These are phyloP conservation scores for Neonectria sp. DNA, from an alignment of 2,329 filamentous ascomycete species.

Conservation along the genomic window DNA sequence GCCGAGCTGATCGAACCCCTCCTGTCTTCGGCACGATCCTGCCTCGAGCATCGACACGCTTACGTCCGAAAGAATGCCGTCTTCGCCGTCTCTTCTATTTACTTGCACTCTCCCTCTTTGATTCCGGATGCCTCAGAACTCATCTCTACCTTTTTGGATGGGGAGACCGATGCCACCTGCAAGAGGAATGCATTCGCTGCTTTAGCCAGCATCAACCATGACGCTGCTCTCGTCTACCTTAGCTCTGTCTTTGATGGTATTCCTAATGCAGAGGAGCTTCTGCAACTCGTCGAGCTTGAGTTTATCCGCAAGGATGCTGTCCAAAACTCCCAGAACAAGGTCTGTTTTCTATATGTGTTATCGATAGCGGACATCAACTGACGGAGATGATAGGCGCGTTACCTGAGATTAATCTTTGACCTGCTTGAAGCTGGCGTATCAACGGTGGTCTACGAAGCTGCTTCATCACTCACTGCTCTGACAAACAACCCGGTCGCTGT, in stretches of 20 bases:
- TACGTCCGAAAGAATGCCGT: conserved; percentile 99
- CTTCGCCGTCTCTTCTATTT: conserved; percentile 94
- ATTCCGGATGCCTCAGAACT: conserved; percentile 97
- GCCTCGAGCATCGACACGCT: conserved; percentile 95
- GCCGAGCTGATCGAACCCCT: conserved; percentile 96
- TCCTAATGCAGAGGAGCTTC: conserved; percentile 91
- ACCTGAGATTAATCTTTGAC: conserved; percentile 95
- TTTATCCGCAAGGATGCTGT: conserved; percentile 99
- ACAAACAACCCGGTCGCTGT: conserved; percentile 98
- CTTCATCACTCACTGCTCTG: conserved; percentile 92
- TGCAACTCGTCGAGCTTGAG: conserved; percentile 94
- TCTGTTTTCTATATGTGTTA: conserved; percentile 54
- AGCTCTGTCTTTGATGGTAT: conserved; percentile 93
- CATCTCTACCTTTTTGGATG: conserved; percentile 88
- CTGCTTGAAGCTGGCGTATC: conserved; percentile 93
- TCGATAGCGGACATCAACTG: conserved; percentile 43
- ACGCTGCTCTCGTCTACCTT: conserved; percentile 90
- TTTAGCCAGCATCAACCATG: conserved; percentile 90
- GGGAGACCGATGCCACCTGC: conserved; percentile 94
- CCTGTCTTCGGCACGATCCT: conserved; percentile 90
- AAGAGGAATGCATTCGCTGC: conserved; percentile 98
- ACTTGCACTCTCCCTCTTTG: conserved; percentile 88
- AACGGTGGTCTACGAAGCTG: conserved; percentile 97
- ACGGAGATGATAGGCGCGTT: conserved; percentile 75
- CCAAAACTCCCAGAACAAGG: conserved; percentile 94